Base-by-base conservation (phyloP, 83 land plant species). In the Isoetes engelmannii region DNA sequence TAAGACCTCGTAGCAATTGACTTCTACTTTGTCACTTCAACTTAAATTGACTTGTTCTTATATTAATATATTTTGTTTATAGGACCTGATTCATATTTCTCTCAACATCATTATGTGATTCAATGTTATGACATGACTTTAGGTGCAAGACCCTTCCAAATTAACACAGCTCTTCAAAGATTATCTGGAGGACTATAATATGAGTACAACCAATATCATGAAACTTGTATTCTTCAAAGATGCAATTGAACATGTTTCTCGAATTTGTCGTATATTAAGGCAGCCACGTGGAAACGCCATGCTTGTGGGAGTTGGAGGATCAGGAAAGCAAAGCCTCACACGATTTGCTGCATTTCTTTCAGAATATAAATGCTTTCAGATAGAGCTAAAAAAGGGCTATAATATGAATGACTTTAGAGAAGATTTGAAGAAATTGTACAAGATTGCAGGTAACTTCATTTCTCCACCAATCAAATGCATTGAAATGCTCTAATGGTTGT, bases 231-330 rank as follows among this genome's bases (percentile, higher is more conserved):
- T 77, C 47, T 77, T 77, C 47, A 77, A 77, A 72, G 80, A 77
- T 62, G 80, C 80, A 15, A 73, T 77, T 59, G 71, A 41, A 6
- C 80, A 77, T 61, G 56, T 77, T 48, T 72, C 80, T 4, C 65
- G 80, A 4, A 56, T 77, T 48, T 47, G 76, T 56, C 62, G 80
- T 4, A 68, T 77, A 18, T 68, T 77, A 61, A 57, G 80, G 0
- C 80, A 77, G 41, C 80, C 80, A 4, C 70, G 80, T 43, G 80
- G 80, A 66, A 77, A 77, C 41, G 80, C 80, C 9, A 77, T 77
- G 80, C 77, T 77, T 45, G 71, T 77, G 13, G 80, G 80, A 58
- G 80, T 77, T 12, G 80, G 80, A 4, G 80, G 80, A 44, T 77
- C 80, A 6, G 80, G 80, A 13, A 77, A 77, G 37, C 80, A 77